Percentiles rank a stretch among this genome's conserved stretches.
Conservation (phyloP, 495 filamentous ascomycete genomes). For the Glutinoglossum americanum region DNA sequence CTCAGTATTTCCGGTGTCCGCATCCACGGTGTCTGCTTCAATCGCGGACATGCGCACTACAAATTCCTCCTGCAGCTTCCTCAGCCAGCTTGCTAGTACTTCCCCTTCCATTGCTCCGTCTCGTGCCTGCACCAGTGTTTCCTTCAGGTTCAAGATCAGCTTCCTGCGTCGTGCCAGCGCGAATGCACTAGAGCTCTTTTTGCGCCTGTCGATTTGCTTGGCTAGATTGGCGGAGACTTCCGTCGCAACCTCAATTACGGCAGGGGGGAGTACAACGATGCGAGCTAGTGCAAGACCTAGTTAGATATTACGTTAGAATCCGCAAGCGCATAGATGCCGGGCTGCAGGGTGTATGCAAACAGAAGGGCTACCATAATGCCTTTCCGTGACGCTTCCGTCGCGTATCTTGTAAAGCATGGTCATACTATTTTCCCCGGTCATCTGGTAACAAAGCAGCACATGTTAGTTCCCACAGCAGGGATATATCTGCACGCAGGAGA, state of each 20-base stretch:
- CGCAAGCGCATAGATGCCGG: neutral
- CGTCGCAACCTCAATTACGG: conserved; percentile 45
- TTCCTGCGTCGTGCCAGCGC: conserved; percentile 40
- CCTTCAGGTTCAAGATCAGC: conserved; percentile 49
- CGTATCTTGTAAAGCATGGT: conserved; percentile 71
- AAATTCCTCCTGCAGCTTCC: conserved; percentile 56
- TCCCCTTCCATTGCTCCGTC: conserved; percentile 45
- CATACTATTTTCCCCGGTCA: conserved; percentile 26
- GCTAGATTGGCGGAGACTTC: conserved; percentile 39
- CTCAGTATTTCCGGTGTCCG: neutral
- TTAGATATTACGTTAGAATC: neutral
- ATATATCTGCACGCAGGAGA: neutral
- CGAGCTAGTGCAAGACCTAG: conserved; percentile 46
- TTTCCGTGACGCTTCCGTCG: conserved; percentile 43
- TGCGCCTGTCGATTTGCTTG: conserved; percentile 26
- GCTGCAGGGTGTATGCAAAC: neutral
- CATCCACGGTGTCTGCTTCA: conserved; percentile 15
- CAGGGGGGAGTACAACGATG: conserved; percentile 47
- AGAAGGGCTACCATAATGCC: conserved; percentile 39
- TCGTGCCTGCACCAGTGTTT: conserved; percentile 49
- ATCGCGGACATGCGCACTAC: conserved; percentile 45
- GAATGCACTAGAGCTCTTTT: conserved; percentile 32
- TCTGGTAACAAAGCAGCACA: conserved; percentile 5
- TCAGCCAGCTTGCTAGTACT: conserved; percentile 40
- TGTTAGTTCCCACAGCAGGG: neutral